A percentile compares a stretch with the other conserved stretches of the same genome.
phyloP scores from a whole-genome alignment of 176 grass and related monocot species.

The Carex cristatella region DNA sequence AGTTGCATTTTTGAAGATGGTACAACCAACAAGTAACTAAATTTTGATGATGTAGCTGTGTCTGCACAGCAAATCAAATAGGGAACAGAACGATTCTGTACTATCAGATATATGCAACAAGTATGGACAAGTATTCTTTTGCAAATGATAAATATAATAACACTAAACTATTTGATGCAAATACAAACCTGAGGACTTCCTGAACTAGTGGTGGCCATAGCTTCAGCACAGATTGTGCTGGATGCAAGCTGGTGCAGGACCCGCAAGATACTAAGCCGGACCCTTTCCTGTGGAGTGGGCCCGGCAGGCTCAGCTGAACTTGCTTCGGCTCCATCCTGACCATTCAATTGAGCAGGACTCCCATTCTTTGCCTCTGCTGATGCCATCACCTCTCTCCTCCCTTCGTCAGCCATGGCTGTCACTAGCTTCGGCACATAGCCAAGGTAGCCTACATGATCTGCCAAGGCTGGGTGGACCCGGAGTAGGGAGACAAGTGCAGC shows the following conservation, averaged over 20 bases:
- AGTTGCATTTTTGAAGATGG: background rate
- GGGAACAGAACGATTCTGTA: background rate
- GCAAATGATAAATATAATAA: constrained; percentile 13
- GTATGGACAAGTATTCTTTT: constrained; percentile 17
- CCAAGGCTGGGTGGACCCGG: constrained; percentile 91
- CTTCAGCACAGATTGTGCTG: constrained; percentile 95
- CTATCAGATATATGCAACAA: background rate
- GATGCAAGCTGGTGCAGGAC: constrained; percentile 94
- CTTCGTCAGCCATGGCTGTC: constrained; percentile 92
- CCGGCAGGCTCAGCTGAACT: constrained; percentile 31
- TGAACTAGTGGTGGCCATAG: constrained; percentile 97
- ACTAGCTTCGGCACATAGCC: constrained; percentile 98
- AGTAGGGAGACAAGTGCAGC: constrained; percentile 92
- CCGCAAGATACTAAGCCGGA: constrained; percentile 95
- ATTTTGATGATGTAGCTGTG: background rate
- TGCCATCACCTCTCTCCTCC: constrained; percentile 88
- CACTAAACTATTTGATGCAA: constrained; percentile 1
- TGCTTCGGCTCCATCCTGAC: constrained; percentile 40
- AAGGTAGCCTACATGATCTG: constrained; percentile 99
- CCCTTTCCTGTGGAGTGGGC: constrained; percentile 79
- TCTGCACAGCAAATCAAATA: background rate
- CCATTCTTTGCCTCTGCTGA: constrained; percentile 43
- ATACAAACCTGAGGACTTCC: constrained; percentile 92
- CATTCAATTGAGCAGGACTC: constrained; percentile 28
- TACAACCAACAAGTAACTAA: background rate